Percentiles rank a stretch among this genome's conserved stretches.
These are phyloP conservation scores for Geosmithia morbida DNA, from an alignment of 2,329 filamentous ascomycete genomes.

Conservation along the genomic window DNA sequence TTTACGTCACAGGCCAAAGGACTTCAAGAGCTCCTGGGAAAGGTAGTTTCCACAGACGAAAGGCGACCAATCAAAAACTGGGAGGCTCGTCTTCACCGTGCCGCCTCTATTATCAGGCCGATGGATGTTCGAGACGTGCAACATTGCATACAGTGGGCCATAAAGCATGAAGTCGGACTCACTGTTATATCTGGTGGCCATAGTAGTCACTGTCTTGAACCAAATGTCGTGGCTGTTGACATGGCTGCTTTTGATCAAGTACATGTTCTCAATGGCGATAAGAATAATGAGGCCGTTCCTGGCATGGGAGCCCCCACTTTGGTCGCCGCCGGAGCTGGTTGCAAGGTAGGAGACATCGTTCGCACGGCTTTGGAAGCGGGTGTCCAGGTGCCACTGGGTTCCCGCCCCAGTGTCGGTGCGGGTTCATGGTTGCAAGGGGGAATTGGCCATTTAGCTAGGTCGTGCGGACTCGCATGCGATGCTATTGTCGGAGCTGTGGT, in stretches of 20 bases:
- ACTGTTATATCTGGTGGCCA: constrained; percentile 44
- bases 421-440: constrained; percentile 52
- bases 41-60: constrained; percentile 20
- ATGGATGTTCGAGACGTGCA: constrained; percentile 32
- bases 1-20: constrained; percentile 31
- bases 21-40: constrained; percentile 24
- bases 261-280: constrained; percentile 18
- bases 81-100: constrained; percentile 28
- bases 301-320: constrained; percentile 11
- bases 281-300: constrained; percentile 5
- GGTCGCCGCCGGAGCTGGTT: constrained; percentile 39
- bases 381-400: constrained; percentile 42
- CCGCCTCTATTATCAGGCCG: constrained; percentile 30
- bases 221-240: constrained; percentile 38
- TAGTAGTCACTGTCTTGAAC: constrained; percentile 40
- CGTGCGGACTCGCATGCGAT: constrained; percentile 44
- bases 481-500: constrained; percentile 44
- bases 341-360: constrained; percentile 40
- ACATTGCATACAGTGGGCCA: constrained; percentile 40
- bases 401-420: constrained; percentile 47
- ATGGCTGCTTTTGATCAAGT: constrained; percentile 41
- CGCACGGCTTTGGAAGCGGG: constrained; percentile 26
- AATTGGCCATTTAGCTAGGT: constrained; percentile 42
- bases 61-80: constrained; percentile 30
- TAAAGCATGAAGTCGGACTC: constrained; percentile 26